Base-by-base conservation (phyloP, 768 basidiomycete genomes). In the Amanita jacksonii region DNA sequence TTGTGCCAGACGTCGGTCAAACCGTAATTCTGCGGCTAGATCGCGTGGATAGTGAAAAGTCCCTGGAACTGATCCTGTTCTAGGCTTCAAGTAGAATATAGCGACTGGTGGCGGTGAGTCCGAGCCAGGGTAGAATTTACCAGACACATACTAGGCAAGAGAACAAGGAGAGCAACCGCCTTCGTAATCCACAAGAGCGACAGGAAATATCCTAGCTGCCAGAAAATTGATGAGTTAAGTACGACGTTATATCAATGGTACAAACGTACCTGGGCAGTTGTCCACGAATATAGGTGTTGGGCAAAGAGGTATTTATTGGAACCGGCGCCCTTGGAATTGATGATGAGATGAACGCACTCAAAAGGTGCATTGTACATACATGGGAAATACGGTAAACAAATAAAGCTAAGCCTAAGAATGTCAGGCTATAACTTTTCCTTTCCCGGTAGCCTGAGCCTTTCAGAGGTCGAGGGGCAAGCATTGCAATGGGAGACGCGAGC, bases 221-320 rank as follows among this genome's bases (percentile, higher is more conserved):
- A 25, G 31, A 12, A 6, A 8, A 16, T 30, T 22, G 16, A 31
- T 8, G 2, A 28, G 5, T 2, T n/a, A n/a, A n/a, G n/a, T n/a
- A 3, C 25, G 15, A 12, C 18, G n/a, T 30, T 3, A 6, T 5
- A 28, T 20, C 8, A 4, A 19, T 8, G 22, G 31, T 9, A 15
- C 5, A 50, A 53, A 19, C 37, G 30, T 53, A 59, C 74, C 66
- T 79, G 66, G 30, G 74, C 73, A 9, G 82, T 70, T 10, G 68
- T 70, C 85, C 85, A 87, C 8, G 64, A 57, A 52, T 81, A 87
- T 9, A 80, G 64, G 53, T 86, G 81, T 51, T 77, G 76, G 0
- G 81, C 85, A 49, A 87, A 90, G 28, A 88, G 62, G 51, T 86
- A 87, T 59, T 88, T 89, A 46, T 81, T 66, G 41, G 77, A 77